Base-by-base conservation (phyloP, 768 basidiomycete genomes). In the Amylocystis lapponica region DNA sequence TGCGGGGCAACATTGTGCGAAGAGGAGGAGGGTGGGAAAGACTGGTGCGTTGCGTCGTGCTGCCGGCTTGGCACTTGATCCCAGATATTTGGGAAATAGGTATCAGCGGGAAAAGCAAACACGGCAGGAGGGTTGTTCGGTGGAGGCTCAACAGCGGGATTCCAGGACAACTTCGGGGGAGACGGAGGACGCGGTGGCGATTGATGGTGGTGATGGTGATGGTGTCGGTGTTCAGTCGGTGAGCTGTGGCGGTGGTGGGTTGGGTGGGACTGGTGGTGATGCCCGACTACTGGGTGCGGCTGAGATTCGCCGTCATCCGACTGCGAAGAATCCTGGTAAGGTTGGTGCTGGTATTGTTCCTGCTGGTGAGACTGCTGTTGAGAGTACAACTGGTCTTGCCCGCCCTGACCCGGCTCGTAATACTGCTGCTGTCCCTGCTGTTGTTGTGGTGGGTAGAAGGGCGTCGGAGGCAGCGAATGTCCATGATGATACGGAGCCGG, bases 81-180 rank as follows among this genome's bases (percentile, higher is more conserved):
- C 95, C 94, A 97, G 22, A 79, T 72, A 58, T 94, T 91, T 27
- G 81, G 73, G 60, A 86, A 95, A 61, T 87, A 85, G 0, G 83
- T 83, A 47, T 84, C 76, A 25, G 75, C 59, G n/a, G 84, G 83
- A 52, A 84, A 88, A 52, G 72, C 75, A 54, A 71, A 76, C 0
- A 63, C 52, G 46, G 75, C 60, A 16, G 81, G 79, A 16, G 71
- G 64, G 29, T 66, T 67, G 25, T 70, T 80, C 3, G 91, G 88
- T 3, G 92, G 92, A 0, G 88, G 85, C 49, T 88, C 83, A 14
- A 81, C 48, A 14, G 83, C 79, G 9, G 89, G 80, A 63, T 91
- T 86, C 88, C 90, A 92, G n/a, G 74, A 57, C 27, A 83, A 54
- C 62, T 83, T 70, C 1, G 80, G 81, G 41, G 78, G 83, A 20